These are phyloP conservation scores for Ampelocalamus luodianensis DNA, from an alignment of 176 grass and related monocot genomes.

Conservation along the genomic window DNA sequence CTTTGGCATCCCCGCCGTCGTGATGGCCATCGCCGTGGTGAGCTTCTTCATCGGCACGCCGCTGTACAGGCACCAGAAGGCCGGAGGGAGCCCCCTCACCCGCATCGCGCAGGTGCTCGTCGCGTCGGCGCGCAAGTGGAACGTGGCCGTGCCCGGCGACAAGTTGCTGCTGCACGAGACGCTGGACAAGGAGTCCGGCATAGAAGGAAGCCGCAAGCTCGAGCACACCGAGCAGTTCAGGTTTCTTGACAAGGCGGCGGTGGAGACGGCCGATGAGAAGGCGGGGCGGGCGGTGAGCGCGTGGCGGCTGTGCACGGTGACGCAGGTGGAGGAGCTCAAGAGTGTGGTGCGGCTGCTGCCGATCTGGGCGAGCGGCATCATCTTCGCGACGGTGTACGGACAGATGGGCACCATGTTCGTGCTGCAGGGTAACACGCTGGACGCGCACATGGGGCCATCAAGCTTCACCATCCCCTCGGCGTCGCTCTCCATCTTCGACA, in stretches of 20 bases:
- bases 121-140: slow-evolving; percentile 51
- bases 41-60: slow-evolving; percentile 83
- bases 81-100: slow-evolving; percentile 79
- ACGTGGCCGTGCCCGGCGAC: slow-evolving; percentile 50
- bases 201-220: slow-evolving; percentile 79
- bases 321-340: slow-evolving; percentile 92
- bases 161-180: slow-evolving; percentile 57
- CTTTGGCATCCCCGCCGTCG: slow-evolving; percentile 83
- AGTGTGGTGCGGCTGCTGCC: slow-evolving; percentile 70
- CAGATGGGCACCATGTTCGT: slow-evolving; percentile 94
- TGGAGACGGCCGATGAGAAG: slow-evolving; percentile 50
- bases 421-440: slow-evolving; percentile 76
- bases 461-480: slow-evolving; percentile 67
- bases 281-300: background rate
- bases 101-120: slow-evolving; percentile 81
- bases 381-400: slow-evolving; percentile 70
- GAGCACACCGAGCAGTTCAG: slow-evolving; percentile 69
- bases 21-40: slow-evolving; percentile 73
- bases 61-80: slow-evolving; percentile 73
- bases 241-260: slow-evolving; percentile 74
- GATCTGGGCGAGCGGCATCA: slow-evolving; percentile 80
- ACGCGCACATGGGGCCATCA: slow-evolving; percentile 54
- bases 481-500: slow-evolving; percentile 78
- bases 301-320: slow-evolving; percentile 83
- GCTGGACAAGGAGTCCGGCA: slow-evolving; percentile 64